A percentile compares a stretch with the other conserved stretches of the same genome.
phyloP scores from a whole-genome alignment of 1,139 yeast genomes.

The Blastobotrys illinoisensis region DNA sequence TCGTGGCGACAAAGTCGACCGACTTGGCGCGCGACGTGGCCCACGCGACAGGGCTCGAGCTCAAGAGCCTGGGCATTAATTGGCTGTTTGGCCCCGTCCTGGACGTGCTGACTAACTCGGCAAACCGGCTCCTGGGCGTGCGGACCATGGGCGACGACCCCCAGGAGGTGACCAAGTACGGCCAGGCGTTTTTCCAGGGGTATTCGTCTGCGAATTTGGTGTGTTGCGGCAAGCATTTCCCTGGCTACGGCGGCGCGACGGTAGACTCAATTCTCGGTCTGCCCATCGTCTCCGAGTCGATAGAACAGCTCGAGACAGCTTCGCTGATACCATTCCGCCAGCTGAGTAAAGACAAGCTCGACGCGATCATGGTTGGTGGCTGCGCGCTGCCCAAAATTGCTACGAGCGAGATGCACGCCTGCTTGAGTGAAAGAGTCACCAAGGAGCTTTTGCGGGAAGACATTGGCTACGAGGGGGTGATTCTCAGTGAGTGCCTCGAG shows the following conservation, averaged over 20 bases:
- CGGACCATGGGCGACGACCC: conserved; percentile 59
- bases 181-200: conserved; percentile 51
- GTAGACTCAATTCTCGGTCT: conserved; percentile 54
- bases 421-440: conserved; percentile 55
- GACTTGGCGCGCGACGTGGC: conserved; percentile 50
- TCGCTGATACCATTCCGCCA: conserved; percentile 51
- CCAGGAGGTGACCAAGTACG: conserved; percentile 53
- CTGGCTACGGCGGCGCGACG: conserved; percentile 60
- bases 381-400: conserved; percentile 63
- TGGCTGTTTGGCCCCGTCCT: conserved; percentile 60
- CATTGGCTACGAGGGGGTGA: conserved; percentile 53
- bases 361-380: conserved; percentile 60
- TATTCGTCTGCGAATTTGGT: conserved; percentile 51
- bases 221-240: conserved; percentile 61
- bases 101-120: conserved; percentile 54
- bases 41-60: conserved; percentile 51
- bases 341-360: conserved; percentile 47
- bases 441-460: conserved; percentile 49
- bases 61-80: conserved; percentile 51
- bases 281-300: conserved; percentile 55
- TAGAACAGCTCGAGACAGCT: conserved; percentile 48
- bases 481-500: conserved; percentile 60
- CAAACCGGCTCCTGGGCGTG: conserved; percentile 56
- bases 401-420: conserved; percentile 60
- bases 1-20: conserved; percentile 48